Evolutionary conservation across 164 flowering plant genomes (phyloP).

Genomic region (Macadamia integrifolia): DNA sequence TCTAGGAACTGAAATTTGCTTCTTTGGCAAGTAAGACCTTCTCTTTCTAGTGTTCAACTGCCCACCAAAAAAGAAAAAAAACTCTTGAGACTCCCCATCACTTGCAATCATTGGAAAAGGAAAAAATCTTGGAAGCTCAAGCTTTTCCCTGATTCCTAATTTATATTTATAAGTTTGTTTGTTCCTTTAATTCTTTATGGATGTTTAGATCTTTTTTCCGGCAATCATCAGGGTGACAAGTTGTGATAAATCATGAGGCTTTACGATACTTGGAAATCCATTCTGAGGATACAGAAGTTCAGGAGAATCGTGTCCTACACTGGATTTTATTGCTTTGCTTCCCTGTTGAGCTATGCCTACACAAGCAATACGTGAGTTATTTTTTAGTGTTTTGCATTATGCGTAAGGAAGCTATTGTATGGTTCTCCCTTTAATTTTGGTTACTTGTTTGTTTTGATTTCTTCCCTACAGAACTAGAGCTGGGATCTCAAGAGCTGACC

Average conservation of each 20-base stretch:
- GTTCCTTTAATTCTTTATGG: neutral
- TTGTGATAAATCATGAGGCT: constrained; percentile 28
- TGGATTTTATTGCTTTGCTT: constrained; percentile 60
- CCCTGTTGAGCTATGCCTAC: constrained; percentile 51
- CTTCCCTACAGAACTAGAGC: constrained; percentile 72
- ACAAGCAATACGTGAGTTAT: constrained; percentile 72
- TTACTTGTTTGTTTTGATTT: neutral
- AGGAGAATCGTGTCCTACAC: constrained; percentile 55
- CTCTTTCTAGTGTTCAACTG: too few relatives aligned
- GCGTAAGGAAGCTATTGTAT: neutral
- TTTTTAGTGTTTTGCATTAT: neutral
- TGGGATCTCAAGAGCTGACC: constrained; percentile 77
- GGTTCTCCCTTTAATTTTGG: neutral
- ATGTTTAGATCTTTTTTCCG: neutral
- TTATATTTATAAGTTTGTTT: neutral
- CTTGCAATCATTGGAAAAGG: too few relatives aligned
- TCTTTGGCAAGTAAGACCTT: too few relatives aligned
- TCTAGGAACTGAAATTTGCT: too few relatives aligned
- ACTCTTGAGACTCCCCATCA: too few relatives aligned
- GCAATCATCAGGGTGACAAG: neutral
- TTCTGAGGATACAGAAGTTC: constrained; percentile 49
- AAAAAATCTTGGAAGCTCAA: too few relatives aligned
- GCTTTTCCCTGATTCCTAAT: too few relatives aligned
- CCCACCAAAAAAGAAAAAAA: too few relatives aligned
- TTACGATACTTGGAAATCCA: constrained; percentile 38